Percentiles rank a stretch among this genome's conserved stretches.
These are phyloP conservation scores for Haberlea rhodopensis DNA, from an alignment of 257 asterid species.

Conservation along the genomic window DNA sequence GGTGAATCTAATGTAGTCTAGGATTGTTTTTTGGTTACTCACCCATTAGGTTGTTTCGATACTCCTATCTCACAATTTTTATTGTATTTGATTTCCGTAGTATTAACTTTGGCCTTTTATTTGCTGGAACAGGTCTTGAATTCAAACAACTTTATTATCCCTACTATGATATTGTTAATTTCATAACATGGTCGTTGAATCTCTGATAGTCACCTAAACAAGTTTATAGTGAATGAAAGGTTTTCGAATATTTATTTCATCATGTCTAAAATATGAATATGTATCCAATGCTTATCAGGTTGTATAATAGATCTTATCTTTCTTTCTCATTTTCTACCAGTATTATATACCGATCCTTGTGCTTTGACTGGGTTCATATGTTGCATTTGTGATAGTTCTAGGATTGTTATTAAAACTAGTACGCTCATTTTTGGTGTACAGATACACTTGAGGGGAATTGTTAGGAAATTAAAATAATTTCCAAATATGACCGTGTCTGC, in stretches of 20 bases:
- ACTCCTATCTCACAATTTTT: no score
- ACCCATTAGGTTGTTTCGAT: no score
- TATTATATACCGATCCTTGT: conserved; percentile 16
- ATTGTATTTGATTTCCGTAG: no score
- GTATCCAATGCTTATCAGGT: conserved; percentile 10
- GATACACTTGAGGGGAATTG: conserved; percentile 7
- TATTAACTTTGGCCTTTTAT: no score
- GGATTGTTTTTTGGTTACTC: no score
- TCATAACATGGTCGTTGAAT: no score
- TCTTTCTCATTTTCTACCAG: conserved; percentile 9
- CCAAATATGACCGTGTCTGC: neutral
- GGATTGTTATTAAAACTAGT: neutral
- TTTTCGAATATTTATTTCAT: conserved; percentile 14
- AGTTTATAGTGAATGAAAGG: no score
- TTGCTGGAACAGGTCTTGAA: no score
- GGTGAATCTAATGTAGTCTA: no score
- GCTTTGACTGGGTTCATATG: conserved; percentile 16
- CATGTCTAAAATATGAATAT: conserved; percentile 17
- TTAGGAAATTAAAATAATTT: neutral
- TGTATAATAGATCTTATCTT: conserved; percentile 19
- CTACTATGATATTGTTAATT: no score
- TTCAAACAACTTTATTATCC: no score
- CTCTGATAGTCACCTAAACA: no score
- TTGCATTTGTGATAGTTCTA: neutral
- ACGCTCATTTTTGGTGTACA: neutral